phyloP scores from a whole-genome alignment of 208 protist genomes.

The Trypanosoma brucei region DNA sequence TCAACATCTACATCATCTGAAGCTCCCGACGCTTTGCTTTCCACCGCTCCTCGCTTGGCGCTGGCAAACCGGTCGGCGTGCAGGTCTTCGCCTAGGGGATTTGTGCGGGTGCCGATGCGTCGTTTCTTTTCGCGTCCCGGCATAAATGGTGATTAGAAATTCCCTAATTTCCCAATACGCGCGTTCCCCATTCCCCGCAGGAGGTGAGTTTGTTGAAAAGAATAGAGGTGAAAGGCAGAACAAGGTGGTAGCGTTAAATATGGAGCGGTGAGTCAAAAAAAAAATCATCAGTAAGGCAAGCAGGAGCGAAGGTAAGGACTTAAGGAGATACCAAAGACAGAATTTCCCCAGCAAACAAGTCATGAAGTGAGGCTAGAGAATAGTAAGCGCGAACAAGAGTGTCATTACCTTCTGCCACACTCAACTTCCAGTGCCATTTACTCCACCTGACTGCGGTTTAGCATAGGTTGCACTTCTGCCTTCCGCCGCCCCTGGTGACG shows the following conservation, averaged over 20 bases:
- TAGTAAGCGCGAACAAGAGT: too few species aligned
- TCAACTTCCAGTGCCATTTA: too few species aligned
- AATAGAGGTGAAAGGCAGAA: too few species aligned
- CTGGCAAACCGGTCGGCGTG: slow-evolving; percentile 78
- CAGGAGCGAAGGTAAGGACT: neutral
- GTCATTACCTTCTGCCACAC: too few species aligned
- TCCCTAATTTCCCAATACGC: neutral
- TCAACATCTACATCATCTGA: slow-evolving; percentile 27
- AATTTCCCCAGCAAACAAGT: neutral
- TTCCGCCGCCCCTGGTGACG: too few species aligned
- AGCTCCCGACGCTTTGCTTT: slow-evolving; percentile 18
- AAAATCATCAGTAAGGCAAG: neutral
- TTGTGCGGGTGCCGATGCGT: slow-evolving; percentile 36
- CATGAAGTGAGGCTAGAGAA: too few species aligned
- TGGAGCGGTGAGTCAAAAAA: slow-evolving; percentile 6
- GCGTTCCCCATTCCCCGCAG: neutral
- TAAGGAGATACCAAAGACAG: slow-evolving; percentile 14
- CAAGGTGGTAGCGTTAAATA: too few species aligned
- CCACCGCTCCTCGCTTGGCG: slow-evolving; percentile 26
- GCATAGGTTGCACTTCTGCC: too few species aligned
- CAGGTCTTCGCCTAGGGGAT: slow-evolving; percentile 79
- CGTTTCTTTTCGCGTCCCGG: slow-evolving; percentile 43
- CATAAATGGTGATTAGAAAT: slow-evolving; percentile 14
- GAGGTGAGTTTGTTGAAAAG: too few species aligned
- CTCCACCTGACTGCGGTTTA: too few species aligned